phyloP scores from a whole-genome alignment of 495 filamentous ascomycete genomes.

The Penicillium taxi region DNA sequence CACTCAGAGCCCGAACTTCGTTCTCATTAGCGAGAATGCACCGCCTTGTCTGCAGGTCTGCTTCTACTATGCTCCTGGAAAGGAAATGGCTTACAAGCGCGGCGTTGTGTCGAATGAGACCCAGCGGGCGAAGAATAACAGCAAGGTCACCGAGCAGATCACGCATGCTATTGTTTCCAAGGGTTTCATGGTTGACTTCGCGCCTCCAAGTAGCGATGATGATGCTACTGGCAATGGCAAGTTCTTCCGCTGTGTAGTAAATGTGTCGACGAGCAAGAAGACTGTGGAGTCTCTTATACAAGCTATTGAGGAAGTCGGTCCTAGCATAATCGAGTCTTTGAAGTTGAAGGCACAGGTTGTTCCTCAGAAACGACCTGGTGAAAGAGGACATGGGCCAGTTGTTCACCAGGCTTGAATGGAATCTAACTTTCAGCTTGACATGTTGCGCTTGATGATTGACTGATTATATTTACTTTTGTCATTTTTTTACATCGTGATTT shows the following conservation, averaged over 20 bases:
- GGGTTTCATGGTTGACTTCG: conserved; percentile 95
- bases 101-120: conserved; percentile 29
- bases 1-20: conserved; percentile 47
- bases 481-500: not conserved
- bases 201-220: conserved; percentile 53
- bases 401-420: conserved; percentile 22
- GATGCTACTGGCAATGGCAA: conserved; percentile 53
- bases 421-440: not conserved
- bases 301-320: conserved; percentile 61
- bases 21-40: conserved; percentile 64
- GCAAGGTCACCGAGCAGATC: conserved; percentile 59
- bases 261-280: conserved; percentile 58
- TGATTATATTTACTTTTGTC: conserved; percentile 2
- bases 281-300: conserved; percentile 72
- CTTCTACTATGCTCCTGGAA: conserved; percentile 71
- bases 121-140: conserved; percentile 52
- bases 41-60: conserved; percentile 91
- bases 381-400: conserved; percentile 31
- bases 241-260: conserved; percentile 87
- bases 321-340: conserved; percentile 34
- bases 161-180: conserved; percentile 54
- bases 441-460: not conserved
- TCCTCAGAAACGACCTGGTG: conserved; percentile 19
- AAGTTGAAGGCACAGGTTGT: conserved; percentile 11
- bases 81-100: conserved; percentile 37